Base-by-base conservation (phyloP, 192 early-diverging fungal genomes). In the Coemansia pectinata region DNA sequence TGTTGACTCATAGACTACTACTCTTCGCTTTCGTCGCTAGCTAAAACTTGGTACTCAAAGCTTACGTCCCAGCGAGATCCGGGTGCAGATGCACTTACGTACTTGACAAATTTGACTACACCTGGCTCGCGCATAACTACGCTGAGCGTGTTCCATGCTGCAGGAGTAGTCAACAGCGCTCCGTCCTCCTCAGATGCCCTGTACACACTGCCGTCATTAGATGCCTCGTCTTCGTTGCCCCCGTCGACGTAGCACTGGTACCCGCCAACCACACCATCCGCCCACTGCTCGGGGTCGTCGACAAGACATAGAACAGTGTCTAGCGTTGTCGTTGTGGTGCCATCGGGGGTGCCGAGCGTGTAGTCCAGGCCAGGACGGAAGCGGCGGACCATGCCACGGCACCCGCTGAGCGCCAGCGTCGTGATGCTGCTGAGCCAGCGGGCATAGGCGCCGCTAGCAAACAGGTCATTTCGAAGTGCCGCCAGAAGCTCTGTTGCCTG, bases 351-450 rank as follows among this genome's bases (percentile, higher is more conserved):
- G 11, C 89, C 93, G 9, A 94, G 80, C 8, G 93, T 91, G 75
- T 91, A 94, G 70, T 94, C 93, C 58, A 93, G 83, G 7, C 93
- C 93, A 2, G 90, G 86, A 47, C 93, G 81, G 83, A 94, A 94
- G 8, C 92, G 83, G 38, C 93, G 87, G 6, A 86, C 88, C 61
- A 81, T 70, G 21, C 86, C 84, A 23, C 91, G 86, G 19, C 69
- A 69, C 4, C 71, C 73, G 0, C 59, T 57, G 10, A 86, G 72
- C 5, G 76, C 62, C 6, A 91, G 68, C 9, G 85, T 83, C 3
- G 89, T 90, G 23, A 92, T 62, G 15, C 83, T 63, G 44, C 73
- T 65, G 33, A 93, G 77, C 86, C 87, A 90, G 34, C 78, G 85
- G 12, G 87, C 85, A 76, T 89, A 94, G 0, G 90, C 76, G 19